Conservation (phyloP, 1,139 yeast species). For the Magnusiomyces suaveolens region DNA sequence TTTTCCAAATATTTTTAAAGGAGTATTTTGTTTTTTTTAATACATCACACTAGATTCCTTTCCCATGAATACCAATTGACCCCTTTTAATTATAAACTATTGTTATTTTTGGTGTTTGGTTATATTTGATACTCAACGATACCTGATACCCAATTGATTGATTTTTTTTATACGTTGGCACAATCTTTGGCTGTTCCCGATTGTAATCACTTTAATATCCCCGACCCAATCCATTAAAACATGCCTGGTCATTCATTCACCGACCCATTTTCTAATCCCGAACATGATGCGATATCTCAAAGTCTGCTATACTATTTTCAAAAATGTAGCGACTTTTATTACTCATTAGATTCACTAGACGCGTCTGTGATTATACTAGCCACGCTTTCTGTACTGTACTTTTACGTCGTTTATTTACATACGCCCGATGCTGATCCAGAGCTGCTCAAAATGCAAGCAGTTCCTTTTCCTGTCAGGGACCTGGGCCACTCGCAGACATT, state of each 20-base stretch:
- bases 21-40: too few relatives aligned
- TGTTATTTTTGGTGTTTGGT: too few relatives aligned
- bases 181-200: too few relatives aligned
- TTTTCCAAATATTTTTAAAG: too few relatives aligned
- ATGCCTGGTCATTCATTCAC: neutral
- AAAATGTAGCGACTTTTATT: neutral
- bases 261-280: neutral
- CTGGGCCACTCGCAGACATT: neutral
- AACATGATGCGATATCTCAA: neutral
- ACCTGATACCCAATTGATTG: too few relatives aligned
- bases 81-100: too few relatives aligned
- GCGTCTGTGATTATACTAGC: neutral
- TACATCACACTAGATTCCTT: too few relatives aligned
- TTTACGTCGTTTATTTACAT: neutral
- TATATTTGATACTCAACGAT: too few relatives aligned
- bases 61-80: too few relatives aligned
- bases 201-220: too few relatives aligned
- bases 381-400: neutral
- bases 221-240: too few relatives aligned
- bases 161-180: too few relatives aligned
- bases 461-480: neutral
- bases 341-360: neutral
- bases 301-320: neutral
- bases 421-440: neutral
- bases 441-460: neutral